Evolutionary conservation across 2,329 filamentous ascomycete genomes (phyloP).

Genomic region (Hypoxylon sp.): DNA sequence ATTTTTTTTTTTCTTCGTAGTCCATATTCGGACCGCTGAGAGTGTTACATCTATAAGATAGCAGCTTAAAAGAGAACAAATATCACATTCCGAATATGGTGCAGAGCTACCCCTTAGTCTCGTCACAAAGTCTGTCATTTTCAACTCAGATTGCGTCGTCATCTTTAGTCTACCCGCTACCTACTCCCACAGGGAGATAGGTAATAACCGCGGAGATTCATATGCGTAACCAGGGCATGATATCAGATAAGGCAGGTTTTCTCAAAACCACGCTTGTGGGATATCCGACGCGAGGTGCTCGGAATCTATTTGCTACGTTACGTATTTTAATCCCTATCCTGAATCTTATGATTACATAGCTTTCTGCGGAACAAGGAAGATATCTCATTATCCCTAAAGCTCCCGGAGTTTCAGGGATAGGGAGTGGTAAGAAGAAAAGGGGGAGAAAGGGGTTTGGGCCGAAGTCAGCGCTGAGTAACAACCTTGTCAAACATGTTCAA

Average conservation of each 20-base stretch:
- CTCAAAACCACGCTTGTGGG: not conserved
- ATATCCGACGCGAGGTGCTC: not conserved
- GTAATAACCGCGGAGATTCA: not conserved
- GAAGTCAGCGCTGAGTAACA: not conserved
- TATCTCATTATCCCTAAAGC: not conserved
- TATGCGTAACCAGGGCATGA: not conserved
- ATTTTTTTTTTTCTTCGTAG: not conserved
- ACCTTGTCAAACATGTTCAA: not conserved
- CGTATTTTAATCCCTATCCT: not conserved
- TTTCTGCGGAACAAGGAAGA: too few species aligned
- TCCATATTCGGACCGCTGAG: not conserved
- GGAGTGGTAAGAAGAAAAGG: not conserved
- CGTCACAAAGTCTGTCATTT: constrained; percentile 11
- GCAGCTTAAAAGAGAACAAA: not conserved
- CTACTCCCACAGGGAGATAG: not conserved
- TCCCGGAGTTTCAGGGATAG: not conserved
- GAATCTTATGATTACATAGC: not conserved
- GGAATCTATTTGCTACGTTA: not conserved
- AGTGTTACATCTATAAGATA: constrained; percentile 7
- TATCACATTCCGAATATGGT: constrained; percentile 31
- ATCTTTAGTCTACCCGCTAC: not conserved
- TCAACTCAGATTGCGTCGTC: constrained; percentile 4
- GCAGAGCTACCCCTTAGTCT: constrained; percentile 11
- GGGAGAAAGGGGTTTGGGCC: not conserved
- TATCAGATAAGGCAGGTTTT: constrained; percentile 4